Conservation (phyloP, 768 basidiomycete genomes). For the Russula foetens region DNA sequence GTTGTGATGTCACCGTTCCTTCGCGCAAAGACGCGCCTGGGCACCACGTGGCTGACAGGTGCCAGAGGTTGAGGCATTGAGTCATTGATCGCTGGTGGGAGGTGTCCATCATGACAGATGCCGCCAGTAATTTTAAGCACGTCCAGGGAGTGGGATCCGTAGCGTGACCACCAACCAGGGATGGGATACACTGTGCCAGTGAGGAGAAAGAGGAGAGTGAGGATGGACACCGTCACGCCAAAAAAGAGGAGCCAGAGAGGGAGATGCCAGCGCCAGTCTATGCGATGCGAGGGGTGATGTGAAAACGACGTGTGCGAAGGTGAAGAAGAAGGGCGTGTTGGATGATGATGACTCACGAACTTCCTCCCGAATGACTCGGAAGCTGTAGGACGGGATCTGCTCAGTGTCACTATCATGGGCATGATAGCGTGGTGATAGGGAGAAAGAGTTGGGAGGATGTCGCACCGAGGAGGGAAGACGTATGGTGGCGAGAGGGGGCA, state of each 20-base stretch:
- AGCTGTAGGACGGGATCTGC: background rate
- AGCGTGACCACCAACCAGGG: conserved; percentile 1
- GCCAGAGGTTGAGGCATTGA: background rate
- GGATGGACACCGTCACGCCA: conserved; percentile 3
- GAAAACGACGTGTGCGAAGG: background rate
- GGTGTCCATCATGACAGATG: background rate
- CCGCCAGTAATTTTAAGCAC: background rate
- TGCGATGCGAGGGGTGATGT: background rate
- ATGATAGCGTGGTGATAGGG: background rate
- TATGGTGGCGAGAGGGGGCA: background rate
- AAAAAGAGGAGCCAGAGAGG: conserved; percentile 15
- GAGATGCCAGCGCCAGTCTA: conserved; percentile 8
- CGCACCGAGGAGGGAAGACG: background rate
- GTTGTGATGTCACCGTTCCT: background rate
- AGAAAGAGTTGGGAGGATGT: background rate
- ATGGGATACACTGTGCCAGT: conserved; percentile 7
- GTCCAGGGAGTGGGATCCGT: background rate
- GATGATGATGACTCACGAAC: background rate
- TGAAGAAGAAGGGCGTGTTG: too few species aligned
- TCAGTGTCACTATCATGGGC: background rate
- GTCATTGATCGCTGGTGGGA: background rate
- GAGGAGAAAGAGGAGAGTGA: conserved; percentile 10
- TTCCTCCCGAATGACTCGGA: background rate
- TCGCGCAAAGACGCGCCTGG: background rate
- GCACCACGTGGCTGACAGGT: background rate